Evolutionary conservation across 2,329 filamentous ascomycete species (phyloP).

Genomic region (Penicillium decumbens): DNA sequence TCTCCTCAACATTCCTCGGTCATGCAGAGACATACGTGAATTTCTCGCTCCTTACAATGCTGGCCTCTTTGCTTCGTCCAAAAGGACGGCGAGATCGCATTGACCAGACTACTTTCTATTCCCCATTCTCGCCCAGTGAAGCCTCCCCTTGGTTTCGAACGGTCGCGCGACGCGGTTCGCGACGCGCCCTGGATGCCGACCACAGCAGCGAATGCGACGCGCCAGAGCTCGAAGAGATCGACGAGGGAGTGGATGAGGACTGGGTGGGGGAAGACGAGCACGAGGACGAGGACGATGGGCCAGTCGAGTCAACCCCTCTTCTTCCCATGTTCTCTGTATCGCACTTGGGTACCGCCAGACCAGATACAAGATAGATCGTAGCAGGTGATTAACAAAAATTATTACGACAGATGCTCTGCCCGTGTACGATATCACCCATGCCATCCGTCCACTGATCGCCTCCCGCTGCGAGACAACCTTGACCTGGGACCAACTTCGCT

Average conservation of each 20-base stretch:
- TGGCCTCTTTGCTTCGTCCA: conserved; percentile 22
- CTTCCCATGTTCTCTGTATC: conserved; percentile 76
- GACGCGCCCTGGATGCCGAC: conserved; percentile 7
- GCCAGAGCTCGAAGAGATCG: conserved; percentile 31
- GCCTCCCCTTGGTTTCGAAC: conserved; percentile 17
- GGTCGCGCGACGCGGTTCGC: conserved; percentile 5
- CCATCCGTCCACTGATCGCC: conserved; percentile 78
- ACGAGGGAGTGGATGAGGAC: conserved; percentile 37
- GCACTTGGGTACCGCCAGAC: conserved; percentile 59
- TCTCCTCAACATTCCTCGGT: background rate
- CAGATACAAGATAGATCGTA: background rate
- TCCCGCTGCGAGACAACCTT: conserved; percentile 85
- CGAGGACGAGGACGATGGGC: conserved; percentile 35
- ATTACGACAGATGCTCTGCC: conserved; percentile 66
- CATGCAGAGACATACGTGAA: conserved; percentile 7
- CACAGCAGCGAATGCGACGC: conserved; percentile 12
- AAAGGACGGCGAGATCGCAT: conserved; percentile 16
- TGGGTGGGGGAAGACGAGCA: conserved; percentile 21
- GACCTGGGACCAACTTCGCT: conserved; percentile 90
- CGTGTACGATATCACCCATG: conserved; percentile 84
- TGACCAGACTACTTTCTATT: conserved; percentile 17
- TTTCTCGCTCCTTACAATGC: conserved; percentile 11
- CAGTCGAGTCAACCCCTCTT: conserved; percentile 48
- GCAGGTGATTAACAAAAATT: background rate
- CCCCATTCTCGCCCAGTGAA: conserved; percentile 8